Conservation (phyloP, 768 basidiomycete species). For the Sporobolomyces roseus region DNA sequence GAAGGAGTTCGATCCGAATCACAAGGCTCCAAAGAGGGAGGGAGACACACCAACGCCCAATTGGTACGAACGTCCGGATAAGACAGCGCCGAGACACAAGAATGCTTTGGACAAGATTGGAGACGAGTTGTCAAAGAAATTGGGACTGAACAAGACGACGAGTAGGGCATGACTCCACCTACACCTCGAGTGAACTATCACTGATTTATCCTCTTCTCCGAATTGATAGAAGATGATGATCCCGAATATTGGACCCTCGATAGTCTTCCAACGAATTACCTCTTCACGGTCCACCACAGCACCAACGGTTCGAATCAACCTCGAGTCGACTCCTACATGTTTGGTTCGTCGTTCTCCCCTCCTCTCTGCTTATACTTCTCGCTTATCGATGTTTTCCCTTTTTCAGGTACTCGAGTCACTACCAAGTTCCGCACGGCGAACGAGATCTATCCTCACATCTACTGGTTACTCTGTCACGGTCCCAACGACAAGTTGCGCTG, state of each 20-base stretch:
- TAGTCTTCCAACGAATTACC: slow-evolving; percentile 65
- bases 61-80: slow-evolving; percentile 6
- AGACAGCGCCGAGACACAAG: neutral
- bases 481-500: slow-evolving; percentile 32
- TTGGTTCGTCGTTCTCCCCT: slow-evolving; percentile 54
- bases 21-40: slow-evolving; percentile 1
- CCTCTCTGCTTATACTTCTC: neutral
- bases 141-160: slow-evolving; percentile 45
- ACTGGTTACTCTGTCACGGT: slow-evolving; percentile 62
- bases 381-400: neutral
- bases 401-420: slow-evolving; percentile 49
- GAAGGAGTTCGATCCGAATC: neutral
- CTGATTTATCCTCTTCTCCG: no score
- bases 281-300: slow-evolving; percentile 71
- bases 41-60: no score
- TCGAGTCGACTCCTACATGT: slow-evolving; percentile 73
- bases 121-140: slow-evolving; percentile 51
- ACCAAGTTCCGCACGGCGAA: slow-evolving; percentile 69
- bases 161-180: no score
- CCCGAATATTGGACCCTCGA: slow-evolving; percentile 58
- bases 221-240: no score
- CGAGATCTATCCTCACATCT: slow-evolving; percentile 78
- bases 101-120: slow-evolving; percentile 53
- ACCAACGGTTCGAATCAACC: slow-evolving; percentile 55
- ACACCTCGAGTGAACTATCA: no score